A percentile compares a stretch with the other conserved stretches of the same genome.
These are phyloP conservation scores for Clarireedia sp. DNA, from an alignment of 2,329 filamentous ascomycete genomes.

Conservation along the genomic window DNA sequence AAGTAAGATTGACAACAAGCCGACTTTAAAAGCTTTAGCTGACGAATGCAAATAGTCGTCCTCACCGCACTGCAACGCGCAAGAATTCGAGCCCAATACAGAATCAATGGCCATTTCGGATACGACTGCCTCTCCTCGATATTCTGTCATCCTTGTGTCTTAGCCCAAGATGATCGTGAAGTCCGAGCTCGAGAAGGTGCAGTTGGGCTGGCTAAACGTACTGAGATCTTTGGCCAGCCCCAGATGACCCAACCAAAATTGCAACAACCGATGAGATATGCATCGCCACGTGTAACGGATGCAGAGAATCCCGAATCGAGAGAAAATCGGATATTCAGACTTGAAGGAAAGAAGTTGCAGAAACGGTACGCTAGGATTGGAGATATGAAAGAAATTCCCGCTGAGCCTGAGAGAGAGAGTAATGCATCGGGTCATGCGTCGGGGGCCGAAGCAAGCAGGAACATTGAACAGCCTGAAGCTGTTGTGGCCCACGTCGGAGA, in stretches of 20 bases:
- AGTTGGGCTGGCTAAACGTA: conserved; percentile 8
- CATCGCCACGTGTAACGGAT: conserved; percentile 3
- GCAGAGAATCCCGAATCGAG: neutral
- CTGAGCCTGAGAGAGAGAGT: neutral
- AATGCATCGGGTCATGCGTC: too few species aligned
- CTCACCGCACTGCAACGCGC: conserved; percentile 10
- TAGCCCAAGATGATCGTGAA: conserved; percentile 39
- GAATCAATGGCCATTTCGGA: conserved; percentile 32
- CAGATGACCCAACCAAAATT: conserved; percentile 5
- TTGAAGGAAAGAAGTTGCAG: neutral
- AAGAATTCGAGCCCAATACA: conserved; percentile 36
- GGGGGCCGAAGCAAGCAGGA: too few species aligned
- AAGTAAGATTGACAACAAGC: neutral
- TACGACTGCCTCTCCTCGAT: conserved; percentile 31
- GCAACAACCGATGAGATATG: conserved; percentile 20
- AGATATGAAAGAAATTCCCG: neutral
- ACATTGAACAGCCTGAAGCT: too few species aligned
- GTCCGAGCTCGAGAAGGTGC: conserved; percentile 34
- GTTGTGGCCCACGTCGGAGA: too few species aligned
- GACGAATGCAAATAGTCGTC: neutral
- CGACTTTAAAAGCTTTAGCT: neutral
- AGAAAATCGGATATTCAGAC: neutral
- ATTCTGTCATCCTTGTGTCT: conserved; percentile 35
- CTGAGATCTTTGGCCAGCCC: neutral
- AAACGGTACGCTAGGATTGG: neutral